A percentile compares a stretch with the other conserved stretches of the same genome.
Evolutionary conservation across 177 flowering plant species (phyloP).

Genomic region (Telopea speciosissima): DNA sequence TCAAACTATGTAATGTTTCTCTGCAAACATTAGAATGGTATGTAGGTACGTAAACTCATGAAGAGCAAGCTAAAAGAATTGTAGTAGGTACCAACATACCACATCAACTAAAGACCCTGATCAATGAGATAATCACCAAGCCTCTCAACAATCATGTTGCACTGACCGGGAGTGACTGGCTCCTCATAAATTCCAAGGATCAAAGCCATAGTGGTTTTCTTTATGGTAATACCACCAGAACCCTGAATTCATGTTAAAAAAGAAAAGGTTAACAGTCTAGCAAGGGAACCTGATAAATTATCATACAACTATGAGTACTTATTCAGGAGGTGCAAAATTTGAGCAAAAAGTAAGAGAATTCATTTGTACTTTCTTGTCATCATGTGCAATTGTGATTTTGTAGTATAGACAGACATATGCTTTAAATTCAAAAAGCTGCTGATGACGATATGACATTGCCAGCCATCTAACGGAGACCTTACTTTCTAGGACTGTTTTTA

Average conservation of each 20-base stretch:
- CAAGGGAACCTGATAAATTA: neutral
- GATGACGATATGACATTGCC: too few relatives aligned
- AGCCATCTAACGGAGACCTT: too few relatives aligned
- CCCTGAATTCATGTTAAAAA: slow-evolving; percentile 11
- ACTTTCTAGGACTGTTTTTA: too few relatives aligned
- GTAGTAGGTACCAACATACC: neutral
- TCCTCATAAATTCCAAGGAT: slow-evolving; percentile 33
- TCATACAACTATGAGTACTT: neutral
- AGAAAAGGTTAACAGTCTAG: neutral
- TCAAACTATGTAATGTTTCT: slow-evolving; percentile 12
- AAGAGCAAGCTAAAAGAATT: slow-evolving; percentile 7
- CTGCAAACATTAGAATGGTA: slow-evolving; percentile 11
- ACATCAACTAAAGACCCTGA: slow-evolving; percentile 18
- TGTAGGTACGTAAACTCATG: neutral
- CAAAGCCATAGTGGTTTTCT: slow-evolving; percentile 25
- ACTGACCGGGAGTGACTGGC: slow-evolving; percentile 34
- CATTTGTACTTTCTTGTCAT: too few relatives aligned
- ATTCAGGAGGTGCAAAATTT: neutral
- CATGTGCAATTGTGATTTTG: too few relatives aligned
- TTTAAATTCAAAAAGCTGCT: too few relatives aligned
- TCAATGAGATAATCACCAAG: slow-evolving; percentile 35
- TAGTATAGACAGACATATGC: too few relatives aligned
- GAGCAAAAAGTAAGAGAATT: too few relatives aligned
- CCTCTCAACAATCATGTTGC: slow-evolving; percentile 43
- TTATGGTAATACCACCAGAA: slow-evolving; percentile 20